Conservation (phyloP, 805 yeast species). For the Suhomyces faveliae region DNA sequence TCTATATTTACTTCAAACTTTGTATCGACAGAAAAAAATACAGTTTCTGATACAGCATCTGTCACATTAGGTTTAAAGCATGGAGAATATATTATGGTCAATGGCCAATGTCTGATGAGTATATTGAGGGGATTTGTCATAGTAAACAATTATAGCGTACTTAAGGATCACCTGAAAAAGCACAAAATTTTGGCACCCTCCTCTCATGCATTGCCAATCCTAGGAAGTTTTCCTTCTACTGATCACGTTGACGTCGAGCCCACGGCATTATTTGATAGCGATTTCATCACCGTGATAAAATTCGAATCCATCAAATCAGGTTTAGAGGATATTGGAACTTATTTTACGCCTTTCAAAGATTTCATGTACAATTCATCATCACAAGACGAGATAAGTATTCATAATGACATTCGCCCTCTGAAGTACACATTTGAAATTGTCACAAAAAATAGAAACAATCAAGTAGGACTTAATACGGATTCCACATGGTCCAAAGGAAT, state of each 20-base stretch:
- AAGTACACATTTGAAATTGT: conserved; percentile 41
- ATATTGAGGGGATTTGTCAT: conserved; percentile 48
- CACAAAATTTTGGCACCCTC: conserved; percentile 28
- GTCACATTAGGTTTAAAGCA: conserved; percentile 43
- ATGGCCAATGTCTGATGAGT: conserved; percentile 46
- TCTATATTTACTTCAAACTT: conserved; percentile 32
- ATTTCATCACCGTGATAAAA: conserved; percentile 31
- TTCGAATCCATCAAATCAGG: conserved; percentile 42
- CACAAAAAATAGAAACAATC: conserved; percentile 23
- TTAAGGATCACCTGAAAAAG: conserved; percentile 24
- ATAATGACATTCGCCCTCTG: conserved; percentile 14
- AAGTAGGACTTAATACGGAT: conserved; percentile 19
- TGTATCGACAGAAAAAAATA: conserved; percentile 36
- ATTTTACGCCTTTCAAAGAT: conserved; percentile 47
- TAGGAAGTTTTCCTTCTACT: conserved; percentile 13
- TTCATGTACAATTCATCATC: conserved; percentile 25
- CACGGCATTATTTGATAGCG: not conserved
- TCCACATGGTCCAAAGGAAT: conserved; percentile 11
- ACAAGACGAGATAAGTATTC: conserved; percentile 12
- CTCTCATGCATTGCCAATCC: conserved; percentile 42
- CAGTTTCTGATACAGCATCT: conserved; percentile 28
- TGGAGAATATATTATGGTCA: conserved; percentile 42
- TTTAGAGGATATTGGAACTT: conserved; percentile 40
- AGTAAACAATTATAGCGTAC: conserved; percentile 36
- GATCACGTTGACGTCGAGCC: conserved; percentile 22